phyloP scores from a whole-genome alignment of 192 early-diverging fungal genomes.

The Linnemannia exigua region DNA sequence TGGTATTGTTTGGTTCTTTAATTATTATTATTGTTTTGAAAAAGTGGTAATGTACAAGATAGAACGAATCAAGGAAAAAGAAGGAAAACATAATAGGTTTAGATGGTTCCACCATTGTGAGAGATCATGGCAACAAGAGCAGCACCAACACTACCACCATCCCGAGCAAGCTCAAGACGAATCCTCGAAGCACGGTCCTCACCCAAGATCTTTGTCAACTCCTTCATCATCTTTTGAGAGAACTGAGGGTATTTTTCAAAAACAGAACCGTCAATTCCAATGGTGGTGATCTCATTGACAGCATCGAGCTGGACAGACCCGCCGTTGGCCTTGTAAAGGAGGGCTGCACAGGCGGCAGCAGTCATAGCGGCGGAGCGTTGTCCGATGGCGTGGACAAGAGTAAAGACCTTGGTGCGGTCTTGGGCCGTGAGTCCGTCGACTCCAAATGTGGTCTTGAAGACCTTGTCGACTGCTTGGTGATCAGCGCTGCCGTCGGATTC shows the following conservation, averaged over 20 bases:
- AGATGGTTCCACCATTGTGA: slow-evolving; percentile 45
- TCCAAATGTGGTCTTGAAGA: slow-evolving; percentile 72
- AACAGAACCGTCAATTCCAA: slow-evolving; percentile 92
- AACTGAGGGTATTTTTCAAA: slow-evolving; percentile 93
- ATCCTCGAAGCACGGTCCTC: slow-evolving; percentile 77
- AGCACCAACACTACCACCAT: slow-evolving; percentile 85
- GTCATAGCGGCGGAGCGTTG: slow-evolving; percentile 83
- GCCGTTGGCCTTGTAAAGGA: slow-evolving; percentile 64
- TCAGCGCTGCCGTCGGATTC: slow-evolving; percentile 76
- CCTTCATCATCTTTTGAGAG: slow-evolving; percentile 79
- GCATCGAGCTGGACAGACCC: slow-evolving; percentile 60
- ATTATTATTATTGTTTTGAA: too few species aligned
- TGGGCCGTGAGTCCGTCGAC: slow-evolving; percentile 67
- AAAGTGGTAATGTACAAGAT: too few species aligned
- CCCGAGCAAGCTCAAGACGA: slow-evolving; percentile 79
- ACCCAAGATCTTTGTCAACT: slow-evolving; percentile 81
- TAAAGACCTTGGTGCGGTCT: slow-evolving; percentile 79
- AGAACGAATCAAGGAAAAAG: too few species aligned
- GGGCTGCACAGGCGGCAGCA: too few species aligned
- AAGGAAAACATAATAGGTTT: too few species aligned
- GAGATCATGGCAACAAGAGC: slow-evolving; percentile 79
- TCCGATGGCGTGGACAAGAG: slow-evolving; percentile 68
- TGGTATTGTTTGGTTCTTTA: too few species aligned
- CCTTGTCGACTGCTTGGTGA: slow-evolving; percentile 69
- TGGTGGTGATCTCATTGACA: slow-evolving; percentile 66